A percentile compares a stretch with the other conserved stretches of the same genome.
Conservation (phyloP, 148 eudicot species). For the Camellia japonica region DNA sequence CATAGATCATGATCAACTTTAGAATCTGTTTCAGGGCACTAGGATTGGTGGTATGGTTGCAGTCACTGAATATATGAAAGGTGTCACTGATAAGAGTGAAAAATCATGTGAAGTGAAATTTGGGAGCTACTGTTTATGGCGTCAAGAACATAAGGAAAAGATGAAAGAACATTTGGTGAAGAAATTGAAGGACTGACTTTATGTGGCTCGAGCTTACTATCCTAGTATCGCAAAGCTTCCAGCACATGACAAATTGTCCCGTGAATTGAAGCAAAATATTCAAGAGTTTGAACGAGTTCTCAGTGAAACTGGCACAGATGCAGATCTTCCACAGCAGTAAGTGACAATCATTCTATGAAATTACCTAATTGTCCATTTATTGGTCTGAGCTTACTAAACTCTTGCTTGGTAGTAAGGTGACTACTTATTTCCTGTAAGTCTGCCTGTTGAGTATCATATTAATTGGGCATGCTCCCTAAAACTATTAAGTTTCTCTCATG, state of each 20-base stretch:
- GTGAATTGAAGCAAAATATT: slow-evolving; percentile 83
- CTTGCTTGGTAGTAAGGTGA: not conserved
- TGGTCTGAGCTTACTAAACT: not conserved
- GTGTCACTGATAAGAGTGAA: slow-evolving; percentile 48
- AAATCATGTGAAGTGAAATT: slow-evolving; percentile 64
- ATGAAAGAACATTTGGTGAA: slow-evolving; percentile 74
- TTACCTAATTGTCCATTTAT: not conserved
- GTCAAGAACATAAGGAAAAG: slow-evolving; percentile 60
- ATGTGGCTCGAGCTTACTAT: slow-evolving; percentile 92
- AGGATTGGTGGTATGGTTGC: slow-evolving; percentile 28
- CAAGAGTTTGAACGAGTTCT: slow-evolving; percentile 93
- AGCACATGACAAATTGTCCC: slow-evolving; percentile 67
- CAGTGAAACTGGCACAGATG: slow-evolving; percentile 77
- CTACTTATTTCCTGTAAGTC: not conserved
- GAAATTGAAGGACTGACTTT: slow-evolving; percentile 81
- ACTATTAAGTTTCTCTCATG: not conserved
- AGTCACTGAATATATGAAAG: slow-evolving; percentile 20
- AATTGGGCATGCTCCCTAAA: not conserved
- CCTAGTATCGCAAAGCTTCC: slow-evolving; percentile 98
- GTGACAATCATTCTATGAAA: slow-evolving; percentile 22
- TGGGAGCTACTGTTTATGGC: slow-evolving; percentile 97
- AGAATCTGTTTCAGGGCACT: slow-evolving; percentile 38
- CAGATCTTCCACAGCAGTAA: slow-evolving; percentile 86
- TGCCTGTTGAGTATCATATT: slow-evolving; percentile 2
- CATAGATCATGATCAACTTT: not conserved